A percentile compares a stretch with the other conserved stretches of the same genome.
phyloP scores from a whole-genome alignment of 768 basidiomycete genomes.

The Roridomyces roridus region DNA sequence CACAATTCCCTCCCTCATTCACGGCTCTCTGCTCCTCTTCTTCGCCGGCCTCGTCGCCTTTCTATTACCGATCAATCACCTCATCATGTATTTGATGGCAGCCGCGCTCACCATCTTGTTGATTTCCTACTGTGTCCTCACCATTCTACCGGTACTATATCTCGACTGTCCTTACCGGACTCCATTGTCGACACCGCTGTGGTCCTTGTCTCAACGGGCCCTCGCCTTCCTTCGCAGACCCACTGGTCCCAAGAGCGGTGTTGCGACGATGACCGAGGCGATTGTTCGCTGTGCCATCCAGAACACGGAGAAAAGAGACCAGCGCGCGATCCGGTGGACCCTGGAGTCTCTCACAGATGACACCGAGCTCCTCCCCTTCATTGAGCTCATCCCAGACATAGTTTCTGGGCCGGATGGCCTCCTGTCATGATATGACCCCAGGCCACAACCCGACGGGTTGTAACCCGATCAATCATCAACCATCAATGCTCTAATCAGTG shows the following conservation, averaged over 20 bases:
- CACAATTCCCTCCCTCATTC: constrained; percentile 17
- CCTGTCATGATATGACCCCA: too few species aligned
- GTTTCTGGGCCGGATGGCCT: neutral
- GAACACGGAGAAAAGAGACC: neutral
- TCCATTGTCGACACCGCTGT: constrained; percentile 19
- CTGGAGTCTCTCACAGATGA: neutral
- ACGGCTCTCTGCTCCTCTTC: constrained; percentile 22
- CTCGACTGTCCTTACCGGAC: constrained; percentile 22
- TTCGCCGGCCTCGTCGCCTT: constrained; percentile 22
- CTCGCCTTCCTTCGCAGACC: too few species aligned
- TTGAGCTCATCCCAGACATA: neutral
- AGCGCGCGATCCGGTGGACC: neutral
- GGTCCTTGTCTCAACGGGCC: neutral
- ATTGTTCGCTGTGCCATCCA: neutral
- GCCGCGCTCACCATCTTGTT: too few species aligned
- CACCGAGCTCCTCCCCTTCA: neutral
- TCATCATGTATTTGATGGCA: too few species aligned
- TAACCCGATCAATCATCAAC: too few species aligned
- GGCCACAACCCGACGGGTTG: too few species aligned
- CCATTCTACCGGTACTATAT: constrained; percentile 15
- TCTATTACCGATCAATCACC: constrained; percentile 7
- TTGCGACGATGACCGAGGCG: neutral
- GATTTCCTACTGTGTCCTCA: neutral
- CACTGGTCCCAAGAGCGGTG: too few species aligned
- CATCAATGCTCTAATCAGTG: too few species aligned